Conservation (phyloP, 2,329 filamentous ascomycete genomes). For the Penicillium palitans region DNA sequence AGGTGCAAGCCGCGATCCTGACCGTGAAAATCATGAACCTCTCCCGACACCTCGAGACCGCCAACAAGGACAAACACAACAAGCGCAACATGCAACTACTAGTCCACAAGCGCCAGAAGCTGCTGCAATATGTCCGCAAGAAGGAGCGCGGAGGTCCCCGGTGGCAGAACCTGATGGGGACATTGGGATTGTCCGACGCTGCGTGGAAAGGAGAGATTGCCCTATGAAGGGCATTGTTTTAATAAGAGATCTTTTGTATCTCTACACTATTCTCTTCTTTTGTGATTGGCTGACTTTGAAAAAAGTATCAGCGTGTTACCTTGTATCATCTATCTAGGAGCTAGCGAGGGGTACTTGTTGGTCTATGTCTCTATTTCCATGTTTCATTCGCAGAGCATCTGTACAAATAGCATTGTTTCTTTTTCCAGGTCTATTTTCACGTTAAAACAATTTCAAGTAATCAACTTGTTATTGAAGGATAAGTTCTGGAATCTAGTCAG, state of each 20-base stretch:
- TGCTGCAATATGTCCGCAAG: conserved; percentile 79
- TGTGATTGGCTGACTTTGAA: conserved; percentile 9
- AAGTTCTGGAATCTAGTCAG: background rate
- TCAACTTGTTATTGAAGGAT: background rate
- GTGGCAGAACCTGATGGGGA: conserved; percentile 83
- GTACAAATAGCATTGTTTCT: conserved; percentile 28
- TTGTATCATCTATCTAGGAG: conserved; percentile 13
- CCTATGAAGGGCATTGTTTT: conserved; percentile 51
- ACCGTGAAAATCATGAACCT: conserved; percentile 89
- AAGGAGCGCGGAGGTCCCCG: conserved; percentile 89
- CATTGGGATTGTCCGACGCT: conserved; percentile 79
- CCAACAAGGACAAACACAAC: conserved; percentile 88
- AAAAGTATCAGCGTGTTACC: conserved; percentile 17
- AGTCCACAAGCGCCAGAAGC: conserved; percentile 84
- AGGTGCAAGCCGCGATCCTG: conserved; percentile 96
- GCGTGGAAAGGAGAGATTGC: conserved; percentile 90
- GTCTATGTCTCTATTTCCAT: conserved; percentile 6
- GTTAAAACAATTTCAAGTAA: background rate
- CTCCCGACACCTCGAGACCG: conserved; percentile 67
- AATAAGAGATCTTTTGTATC: conserved; percentile 17
- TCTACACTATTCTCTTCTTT: conserved; percentile 6
- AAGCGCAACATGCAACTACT: conserved; percentile 84
- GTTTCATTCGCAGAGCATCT: conserved; percentile 14
- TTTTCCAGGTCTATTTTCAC: background rate
- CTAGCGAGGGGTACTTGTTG: conserved; percentile 13